Evolutionary conservation across 129 eudicot genomes (phyloP), one percentile per base, ranked within the genome.

Genomic region (Cynara cardunculus): DNA sequence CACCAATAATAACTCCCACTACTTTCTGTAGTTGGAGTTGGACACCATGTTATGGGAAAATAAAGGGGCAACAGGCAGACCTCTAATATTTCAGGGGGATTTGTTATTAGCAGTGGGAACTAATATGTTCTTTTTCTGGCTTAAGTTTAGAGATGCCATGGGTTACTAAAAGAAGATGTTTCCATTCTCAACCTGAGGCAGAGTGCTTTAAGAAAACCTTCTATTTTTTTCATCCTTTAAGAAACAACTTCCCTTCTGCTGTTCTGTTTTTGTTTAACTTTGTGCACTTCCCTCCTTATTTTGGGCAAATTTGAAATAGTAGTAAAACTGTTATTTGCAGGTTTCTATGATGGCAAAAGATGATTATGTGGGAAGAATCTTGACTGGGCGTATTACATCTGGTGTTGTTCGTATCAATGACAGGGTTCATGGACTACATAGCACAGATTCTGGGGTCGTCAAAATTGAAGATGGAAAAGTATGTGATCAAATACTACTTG

Each of bases 391-490:
- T 73, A 83, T 95, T 70, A 28, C 83, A 35, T 90, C 94, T 35
- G 99, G 99, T 76, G 83, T 95, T 37, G 71, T 92, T 22, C 97
- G 88, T 65, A 83, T 89, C 77, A 93, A 92, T 84, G 99, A 95
- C 75, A 90, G 74, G 86, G 89, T 95, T 35, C 99, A 95, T 82
- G 99, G 93, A 25, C 73, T 95, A 81, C 93, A 89, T 11, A 46
- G 74, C 75, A 53, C 94, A 4, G 97, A 92, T 59, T 77, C 93
- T 2, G 99, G 97, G 69, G 86, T 74, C 68, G 86, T 78, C 26
- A 95, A 92, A 88, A 76, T 89, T 71, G 99, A 95, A 87, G 99
- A 95, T 69, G 99, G 97, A 64, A 95, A 87, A 95, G 99, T 95
- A 74, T 49, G 93, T 88, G 32, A 59, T 31, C 73, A 78, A 27